A percentile compares a stretch with the other conserved stretches of the same genome.
Evolutionary conservation across 2,329 filamentous ascomycete species (phyloP).

Genomic region (Phyllosticta citribraziliensis): DNA sequence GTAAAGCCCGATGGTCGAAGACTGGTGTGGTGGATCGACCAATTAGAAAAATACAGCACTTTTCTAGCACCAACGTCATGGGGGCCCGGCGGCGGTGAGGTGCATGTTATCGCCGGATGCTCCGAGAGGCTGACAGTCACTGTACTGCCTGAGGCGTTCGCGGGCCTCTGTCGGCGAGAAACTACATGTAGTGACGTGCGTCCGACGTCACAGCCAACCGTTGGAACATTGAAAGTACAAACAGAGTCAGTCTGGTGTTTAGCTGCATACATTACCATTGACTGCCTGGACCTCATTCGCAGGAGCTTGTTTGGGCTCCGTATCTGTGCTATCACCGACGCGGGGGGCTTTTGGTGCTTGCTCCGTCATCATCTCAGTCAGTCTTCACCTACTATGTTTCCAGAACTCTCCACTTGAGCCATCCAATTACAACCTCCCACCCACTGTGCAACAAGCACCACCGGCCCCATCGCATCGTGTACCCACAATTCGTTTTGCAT

Average conservation of each 20-base stretch:
- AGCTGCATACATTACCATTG: neutral
- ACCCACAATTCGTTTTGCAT: conserved; percentile 7
- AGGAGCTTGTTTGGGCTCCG: neutral
- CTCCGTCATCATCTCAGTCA: neutral
- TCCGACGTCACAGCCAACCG: neutral
- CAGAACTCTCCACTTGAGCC: neutral
- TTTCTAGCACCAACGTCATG: no score
- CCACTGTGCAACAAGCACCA: neutral
- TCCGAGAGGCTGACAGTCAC: no score
- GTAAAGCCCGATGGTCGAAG: neutral
- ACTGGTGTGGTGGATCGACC: no score
- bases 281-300: neutral
- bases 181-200: neutral
- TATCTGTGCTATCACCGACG: neutral
- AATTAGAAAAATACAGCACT: no score
- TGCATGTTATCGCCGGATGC: neutral
- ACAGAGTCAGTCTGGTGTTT: neutral
- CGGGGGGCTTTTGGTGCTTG: no score
- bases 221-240: neutral
- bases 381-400: neutral
- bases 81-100: neutral
- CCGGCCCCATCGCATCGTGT: conserved; percentile 6
- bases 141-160: no score
- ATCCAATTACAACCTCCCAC: neutral
- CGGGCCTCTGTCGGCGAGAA: neutral